Conservation (phyloP, 257 asterid genomes). For the Primulina huaijiensis region DNA sequence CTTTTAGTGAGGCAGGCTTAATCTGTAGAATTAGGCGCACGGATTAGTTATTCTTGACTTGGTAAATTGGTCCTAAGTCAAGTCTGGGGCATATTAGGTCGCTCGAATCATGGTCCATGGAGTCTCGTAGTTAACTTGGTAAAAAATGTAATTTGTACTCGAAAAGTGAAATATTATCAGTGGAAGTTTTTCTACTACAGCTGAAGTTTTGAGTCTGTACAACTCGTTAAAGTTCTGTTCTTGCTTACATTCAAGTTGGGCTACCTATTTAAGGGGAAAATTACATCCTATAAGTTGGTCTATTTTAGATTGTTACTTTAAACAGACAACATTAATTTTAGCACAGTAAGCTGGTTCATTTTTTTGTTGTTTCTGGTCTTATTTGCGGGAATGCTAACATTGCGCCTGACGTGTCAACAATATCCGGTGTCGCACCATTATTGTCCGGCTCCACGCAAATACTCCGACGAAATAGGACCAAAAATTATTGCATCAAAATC, state of each 20-base stretch:
- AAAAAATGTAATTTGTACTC: neutral
- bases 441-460: neutral
- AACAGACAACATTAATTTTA: too few species aligned
- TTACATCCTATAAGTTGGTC: neutral
- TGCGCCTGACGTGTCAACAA: neutral
- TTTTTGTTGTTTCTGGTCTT: neutral
- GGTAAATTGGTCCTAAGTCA: too few species aligned
- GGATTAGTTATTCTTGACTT: neutral
- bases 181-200: neutral
- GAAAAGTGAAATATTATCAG: neutral
- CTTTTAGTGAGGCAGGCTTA: too few species aligned
- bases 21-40: neutral
- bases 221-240: neutral
- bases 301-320: too few species aligned
- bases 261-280: neutral
- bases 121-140: neutral
- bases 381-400: neutral
- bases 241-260: neutral
- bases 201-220: neutral
- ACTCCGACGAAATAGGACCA: neutral
- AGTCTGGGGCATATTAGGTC: too few species aligned
- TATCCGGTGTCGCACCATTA: neutral
- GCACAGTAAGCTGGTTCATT: neutral
- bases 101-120: too few species aligned
- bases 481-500: too few species aligned